phyloP scores from a whole-genome alignment of 176 grass and related monocot species.

The Carex myosuroides region DNA sequence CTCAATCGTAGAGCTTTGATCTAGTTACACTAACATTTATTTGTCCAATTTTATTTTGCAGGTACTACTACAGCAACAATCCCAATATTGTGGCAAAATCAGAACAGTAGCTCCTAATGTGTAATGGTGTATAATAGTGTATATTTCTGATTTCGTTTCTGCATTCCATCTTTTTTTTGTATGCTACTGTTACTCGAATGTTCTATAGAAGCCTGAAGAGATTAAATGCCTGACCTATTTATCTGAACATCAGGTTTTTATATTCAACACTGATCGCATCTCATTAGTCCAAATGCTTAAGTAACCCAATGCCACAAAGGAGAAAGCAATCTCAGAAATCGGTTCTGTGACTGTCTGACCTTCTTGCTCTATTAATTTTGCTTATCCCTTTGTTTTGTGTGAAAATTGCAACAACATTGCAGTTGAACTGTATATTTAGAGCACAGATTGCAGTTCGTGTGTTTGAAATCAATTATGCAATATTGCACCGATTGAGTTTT shows the following conservation, averaged over 20 bases:
- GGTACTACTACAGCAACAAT: conserved; percentile 59
- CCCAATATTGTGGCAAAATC: conserved; percentile 2
- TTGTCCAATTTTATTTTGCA: conserved; percentile 21
- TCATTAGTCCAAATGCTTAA: neutral
- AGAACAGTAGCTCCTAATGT: conserved; percentile 11
- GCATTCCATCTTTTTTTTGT: neutral
- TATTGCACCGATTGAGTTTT: neutral
- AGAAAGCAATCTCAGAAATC: neutral
- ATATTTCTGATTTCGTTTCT: neutral
- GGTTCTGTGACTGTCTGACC: neutral
- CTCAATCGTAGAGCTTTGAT: conserved; percentile 10
- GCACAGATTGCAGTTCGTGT: neutral
- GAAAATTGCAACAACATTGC: neutral
- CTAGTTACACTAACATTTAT: conserved; percentile 10
- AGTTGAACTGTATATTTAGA: neutral
- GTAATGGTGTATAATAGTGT: neutral
- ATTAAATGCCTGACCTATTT: neutral
- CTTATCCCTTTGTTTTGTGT: neutral
- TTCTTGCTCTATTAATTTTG: neutral
- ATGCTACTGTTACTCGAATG: neutral
- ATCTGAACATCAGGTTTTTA: neutral
- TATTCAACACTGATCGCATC: neutral
- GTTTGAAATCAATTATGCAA: neutral
- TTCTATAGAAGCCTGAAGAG: neutral
- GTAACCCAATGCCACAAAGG: neutral